phyloP scores from a whole-genome alignment of 2,329 filamentous ascomycete genomes.

The Fusarium sp. region DNA sequence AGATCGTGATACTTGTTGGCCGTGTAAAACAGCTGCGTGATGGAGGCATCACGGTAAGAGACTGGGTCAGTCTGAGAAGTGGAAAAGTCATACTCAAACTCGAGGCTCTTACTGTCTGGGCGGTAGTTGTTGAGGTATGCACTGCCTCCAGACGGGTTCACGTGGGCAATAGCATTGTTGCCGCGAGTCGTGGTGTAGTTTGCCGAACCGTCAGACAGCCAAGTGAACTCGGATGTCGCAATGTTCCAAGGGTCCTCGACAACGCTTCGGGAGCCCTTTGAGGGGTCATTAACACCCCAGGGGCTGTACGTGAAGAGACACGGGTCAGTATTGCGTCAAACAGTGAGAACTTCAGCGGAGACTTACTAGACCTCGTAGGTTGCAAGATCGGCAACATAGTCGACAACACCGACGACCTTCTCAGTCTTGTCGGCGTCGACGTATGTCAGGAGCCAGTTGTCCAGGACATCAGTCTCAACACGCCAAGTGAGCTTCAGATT shows the following conservation, averaged over 20 bases:
- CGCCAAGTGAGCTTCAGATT: constrained; percentile 65
- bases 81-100: constrained; percentile 62
- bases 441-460: constrained; percentile 71
- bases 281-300: constrained; percentile 67
- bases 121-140: constrained; percentile 56
- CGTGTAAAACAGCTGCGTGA: constrained; percentile 72
- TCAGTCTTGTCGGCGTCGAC: constrained; percentile 62
- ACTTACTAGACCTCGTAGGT: constrained; percentile 63
- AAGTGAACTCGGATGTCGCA: constrained; percentile 63
- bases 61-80: constrained; percentile 48
- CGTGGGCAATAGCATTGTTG: constrained; percentile 69
- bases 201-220: constrained; percentile 60
- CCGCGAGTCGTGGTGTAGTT: constrained; percentile 66
- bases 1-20: constrained; percentile 71
- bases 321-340: neutral
- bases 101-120: constrained; percentile 54
- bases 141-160: constrained; percentile 55
- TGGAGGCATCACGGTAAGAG: constrained; percentile 64
- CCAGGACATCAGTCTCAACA: constrained; percentile 67
- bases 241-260: constrained; percentile 62
- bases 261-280: constrained; percentile 57
- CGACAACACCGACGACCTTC: constrained; percentile 64
- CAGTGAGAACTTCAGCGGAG: fast-evolving
- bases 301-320: constrained; percentile 42
- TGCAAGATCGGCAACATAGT: constrained; percentile 66